Conservation (phyloP, 2,329 filamentous ascomycete species). For the Ophiognomonia clavigignenti-juglandacearum region DNA sequence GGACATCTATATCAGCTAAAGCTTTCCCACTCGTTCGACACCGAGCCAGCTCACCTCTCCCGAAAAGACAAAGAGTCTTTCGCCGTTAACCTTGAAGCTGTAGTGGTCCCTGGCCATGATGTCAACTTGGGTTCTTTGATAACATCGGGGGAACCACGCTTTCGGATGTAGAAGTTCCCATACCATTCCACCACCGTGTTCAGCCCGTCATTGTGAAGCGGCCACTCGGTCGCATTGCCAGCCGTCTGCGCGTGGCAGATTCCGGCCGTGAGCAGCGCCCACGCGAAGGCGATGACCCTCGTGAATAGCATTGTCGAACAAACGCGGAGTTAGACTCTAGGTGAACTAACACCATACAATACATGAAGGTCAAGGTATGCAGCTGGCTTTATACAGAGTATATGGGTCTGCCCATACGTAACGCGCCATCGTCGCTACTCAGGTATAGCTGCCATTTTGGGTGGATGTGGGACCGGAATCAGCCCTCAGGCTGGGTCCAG, state of each 20-base stretch:
- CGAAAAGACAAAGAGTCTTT: conserved; percentile 38
- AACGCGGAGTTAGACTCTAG: too few species aligned
- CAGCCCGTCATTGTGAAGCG: conserved; percentile 17
- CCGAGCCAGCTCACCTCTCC: conserved; percentile 29
- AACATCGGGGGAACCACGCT: too few species aligned
- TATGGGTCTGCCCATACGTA: too few species aligned
- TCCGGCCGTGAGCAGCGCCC: conserved; percentile 9
- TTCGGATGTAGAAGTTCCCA: not conserved
- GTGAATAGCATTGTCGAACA: conserved; percentile 4
- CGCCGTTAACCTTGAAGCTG: conserved; percentile 34
- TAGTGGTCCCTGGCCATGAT: conserved; percentile 32
- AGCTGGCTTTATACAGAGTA: too few species aligned
- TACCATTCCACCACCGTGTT: conserved; percentile 19
- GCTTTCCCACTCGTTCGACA: not conserved
- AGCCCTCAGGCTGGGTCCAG: too few species aligned
- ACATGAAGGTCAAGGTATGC: too few species aligned
- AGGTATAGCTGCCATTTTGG: too few species aligned
- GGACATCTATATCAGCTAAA: not conserved
- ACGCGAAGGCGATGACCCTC: conserved; percentile 4
- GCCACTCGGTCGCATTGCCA: conserved; percentile 15
- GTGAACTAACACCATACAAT: too few species aligned
- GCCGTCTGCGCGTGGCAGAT: conserved; percentile 4
- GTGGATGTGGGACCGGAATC: too few species aligned
- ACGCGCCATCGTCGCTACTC: too few species aligned
- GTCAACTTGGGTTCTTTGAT: not conserved